Base-by-base conservation (phyloP, 495 filamentous ascomycete genomes). In the Podospora sp. region DNA sequence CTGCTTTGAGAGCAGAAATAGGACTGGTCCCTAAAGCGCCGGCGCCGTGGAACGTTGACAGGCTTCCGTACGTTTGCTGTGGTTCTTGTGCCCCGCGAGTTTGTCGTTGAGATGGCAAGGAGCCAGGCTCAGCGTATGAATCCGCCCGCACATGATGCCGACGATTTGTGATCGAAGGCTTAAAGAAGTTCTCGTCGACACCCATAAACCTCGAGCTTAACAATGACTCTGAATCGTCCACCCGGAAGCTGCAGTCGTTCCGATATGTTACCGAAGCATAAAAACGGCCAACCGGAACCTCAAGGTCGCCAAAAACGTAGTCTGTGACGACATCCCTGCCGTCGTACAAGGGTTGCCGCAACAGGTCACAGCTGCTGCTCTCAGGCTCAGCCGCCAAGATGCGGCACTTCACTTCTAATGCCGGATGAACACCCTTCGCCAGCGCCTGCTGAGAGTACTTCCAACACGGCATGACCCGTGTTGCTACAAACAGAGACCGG, bases 201-300 rank as follows among this genome's bases (percentile, higher is more conserved):
- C 92, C 92, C 87, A 97, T 94, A 14, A 81, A 80, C n/a, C 91
- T 89, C n/a, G 93, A 97, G 78, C 94, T 97, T 36, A 99, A 74
- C 21, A 97, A 77, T 5, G 93, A 89, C 78, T 99, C 95, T 0
- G 92, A 89, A 72, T 97, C 92, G 71, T 96, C 94, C 20, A 97
- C 88, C 20, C 91, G 87, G 80, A 99, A 97, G 69, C 91, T 92
- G 78, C 90, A 96, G 72, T 93, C 91, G 40, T 85, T 91, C 63
- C 95, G 91, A 77, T 95, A 97, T 8, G 88, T 85, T 22, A 97
- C 91, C 50, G 90, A 84, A 57, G 93, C 87, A 36, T 88, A 89
- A 69, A 99, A 90, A 29, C 90, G 87, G 25, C 95, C 95, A 18
- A 90, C 92, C 20, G 94, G 94, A 4, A 92, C 92, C 61, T 94